phyloP scores from a whole-genome alignment of 495 filamentous ascomycete species.

The Podospora comata region DNA sequence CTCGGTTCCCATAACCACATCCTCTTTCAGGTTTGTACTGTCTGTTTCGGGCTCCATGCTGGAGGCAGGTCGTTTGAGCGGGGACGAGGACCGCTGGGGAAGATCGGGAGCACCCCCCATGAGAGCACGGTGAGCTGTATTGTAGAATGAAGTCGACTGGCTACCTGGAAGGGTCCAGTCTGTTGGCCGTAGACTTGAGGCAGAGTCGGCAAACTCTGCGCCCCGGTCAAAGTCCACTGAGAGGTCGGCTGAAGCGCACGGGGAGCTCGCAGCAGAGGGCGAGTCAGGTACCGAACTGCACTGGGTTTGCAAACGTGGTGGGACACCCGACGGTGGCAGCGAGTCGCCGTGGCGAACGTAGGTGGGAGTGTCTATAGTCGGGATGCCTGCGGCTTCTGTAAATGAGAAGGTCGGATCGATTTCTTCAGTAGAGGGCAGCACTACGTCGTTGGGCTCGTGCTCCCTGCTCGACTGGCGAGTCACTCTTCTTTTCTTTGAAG shows the following conservation, averaged over 20 bases:
- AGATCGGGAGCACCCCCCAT: conserved; percentile 53
- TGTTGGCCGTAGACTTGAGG: conserved; percentile 24
- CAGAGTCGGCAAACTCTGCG: conserved; percentile 44
- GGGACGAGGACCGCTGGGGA: conserved; percentile 52
- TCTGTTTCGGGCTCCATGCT: conserved; percentile 49
- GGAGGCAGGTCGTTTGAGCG: conserved; percentile 53
- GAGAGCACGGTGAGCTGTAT: conserved; percentile 43
- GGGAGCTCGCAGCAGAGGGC: conserved; percentile 59
- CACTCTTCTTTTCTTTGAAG: conserved; percentile 86
- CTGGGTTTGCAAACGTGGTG: conserved; percentile 48
- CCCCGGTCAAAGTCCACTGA: conserved; percentile 61
- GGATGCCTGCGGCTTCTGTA: conserved; percentile 33
- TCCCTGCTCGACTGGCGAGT: conserved; percentile 51
- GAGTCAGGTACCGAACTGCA: conserved; percentile 50
- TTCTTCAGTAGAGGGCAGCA: conserved; percentile 50
- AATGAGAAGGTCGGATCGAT: conserved; percentile 40
- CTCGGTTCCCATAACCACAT: conserved; percentile 49
- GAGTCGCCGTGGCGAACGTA: conserved; percentile 59
- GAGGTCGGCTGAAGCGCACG: conserved; percentile 68
- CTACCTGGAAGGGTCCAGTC: conserved; percentile 25
- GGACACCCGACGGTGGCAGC: conserved; percentile 45
- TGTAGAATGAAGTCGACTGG: conserved; percentile 40
- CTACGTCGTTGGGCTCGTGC: conserved; percentile 40
- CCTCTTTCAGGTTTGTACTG: conserved; percentile 37
- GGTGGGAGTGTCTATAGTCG: conserved; percentile 47